A percentile compares a stretch with the other conserved stretches of the same genome.
Evolutionary conservation across 331 rosid genomes (phyloP).

Genomic region (Erythrophleum ivorense): DNA sequence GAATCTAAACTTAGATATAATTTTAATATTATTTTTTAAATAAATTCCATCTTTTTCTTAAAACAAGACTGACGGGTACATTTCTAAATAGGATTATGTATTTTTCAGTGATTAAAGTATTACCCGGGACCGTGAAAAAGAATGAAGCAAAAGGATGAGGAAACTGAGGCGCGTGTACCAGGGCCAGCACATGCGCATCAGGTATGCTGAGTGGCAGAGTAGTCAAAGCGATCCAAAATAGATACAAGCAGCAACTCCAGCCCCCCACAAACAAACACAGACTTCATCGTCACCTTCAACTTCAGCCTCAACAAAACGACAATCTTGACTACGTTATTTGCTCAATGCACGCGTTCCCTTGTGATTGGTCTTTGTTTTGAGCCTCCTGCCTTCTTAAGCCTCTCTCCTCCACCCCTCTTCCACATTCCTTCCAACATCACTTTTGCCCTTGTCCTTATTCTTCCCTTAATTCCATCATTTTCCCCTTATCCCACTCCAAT

Average conservation of each 20-base stretch:
- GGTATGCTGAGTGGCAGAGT: not conserved
- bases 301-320: conserved; percentile 16
- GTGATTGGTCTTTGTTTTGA: not conserved
- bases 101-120: no score
- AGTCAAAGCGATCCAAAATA: not conserved
- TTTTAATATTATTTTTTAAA: no score
- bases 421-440: not conserved
- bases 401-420: not conserved
- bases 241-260: not conserved
- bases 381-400: conserved; percentile 5
- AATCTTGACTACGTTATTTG: not conserved
- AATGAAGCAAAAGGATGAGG: not conserved
- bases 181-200: conserved; percentile 44
- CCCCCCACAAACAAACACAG: not conserved
- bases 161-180: no score
- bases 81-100: no score
- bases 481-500: conserved; percentile 26
- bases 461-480: not conserved
- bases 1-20: no score
- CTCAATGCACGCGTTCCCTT: conserved; percentile 22
- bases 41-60: no score
- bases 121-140: no score
- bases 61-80: no score
- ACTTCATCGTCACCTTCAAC: not conserved
- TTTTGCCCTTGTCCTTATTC: no score